Base-by-base conservation (phyloP, 1,284 basidiomycete genomes). In the Leucoagaricus sp. region DNA sequence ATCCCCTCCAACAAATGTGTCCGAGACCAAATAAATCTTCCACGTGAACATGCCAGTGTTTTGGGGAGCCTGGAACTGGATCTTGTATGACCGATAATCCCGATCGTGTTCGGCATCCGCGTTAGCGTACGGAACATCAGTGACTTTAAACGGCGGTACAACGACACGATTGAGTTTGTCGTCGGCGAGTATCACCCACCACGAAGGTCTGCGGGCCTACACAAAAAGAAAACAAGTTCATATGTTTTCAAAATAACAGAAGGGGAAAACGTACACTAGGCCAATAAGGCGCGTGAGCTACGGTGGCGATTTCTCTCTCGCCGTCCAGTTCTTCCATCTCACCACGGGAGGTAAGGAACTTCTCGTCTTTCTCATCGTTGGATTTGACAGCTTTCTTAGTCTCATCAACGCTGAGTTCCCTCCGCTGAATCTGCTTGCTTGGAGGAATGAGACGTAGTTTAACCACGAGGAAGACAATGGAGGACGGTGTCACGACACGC, bases 11-110 rank as follows among this genome's bases (percentile, higher is more conserved):
- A 97, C 81, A 68, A 90, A 93, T 0, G 93, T 93, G 72, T 98
- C 96, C 69, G 89, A 94, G 62, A 92, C 77, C 51, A 97, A 74
- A 64, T 92, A 86, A 0, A 93, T 81, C 64, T 92, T 92, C 87
- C 98, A 98, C 5, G 91, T 92, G 72, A 96, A 96, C 51, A 92
- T 67, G 13, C 94, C 94, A 1, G 89, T 81, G 54, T 85, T 84
- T 12, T 88, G 90, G 1, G 97, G 97, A 0, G 94, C 96, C 72
- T 98, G 95, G 84, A 99, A 98, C 67, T 94, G 93, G 42, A 98
- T 77, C 69, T 91, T 92, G 78, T 93, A 96, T 31, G 89, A 84
- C 54, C 94, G 85, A 64, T 90, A 89, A 65, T 90, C 83, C 31
- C 85, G 79, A 13, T 82, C 67, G 4, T 46, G 38, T 33, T 64